Evolutionary conservation across 345 rosid species (phyloP), one percentile per base, ranked within the genome.

Genomic region (Eucalyptus grandis): DNA sequence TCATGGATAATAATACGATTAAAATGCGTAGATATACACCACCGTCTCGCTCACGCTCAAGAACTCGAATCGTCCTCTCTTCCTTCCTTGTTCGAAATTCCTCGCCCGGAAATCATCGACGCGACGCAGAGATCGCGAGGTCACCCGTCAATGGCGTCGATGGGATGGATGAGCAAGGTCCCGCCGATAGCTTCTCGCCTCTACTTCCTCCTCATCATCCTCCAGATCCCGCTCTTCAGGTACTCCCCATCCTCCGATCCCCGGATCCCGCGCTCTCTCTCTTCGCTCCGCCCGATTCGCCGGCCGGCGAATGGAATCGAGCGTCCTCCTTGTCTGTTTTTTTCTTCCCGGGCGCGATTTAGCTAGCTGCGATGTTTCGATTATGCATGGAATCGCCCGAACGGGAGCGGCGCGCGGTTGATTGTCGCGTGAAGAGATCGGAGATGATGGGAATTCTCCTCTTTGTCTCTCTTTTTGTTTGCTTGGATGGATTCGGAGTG

Each of bases 151-250:
- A 87, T 91, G 34, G 67, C 92, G 90, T 89, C 94, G 62, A 94
- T 86, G 90, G 94, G 96, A 88, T 96, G 98, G 99, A 81, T 91
- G 56, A 92, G 88, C 88, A 95, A 88, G 86, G 90, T 96, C n/a
- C 88, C 97, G 5, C 88, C 95, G 16, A 88, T 92, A 27, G 96
- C 99, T 30, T 92, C 99, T 86, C 93, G 95, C 86, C 88, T 96
- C 60, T 97, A 94, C 93, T 98, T 97, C 95, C 87, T 97, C 89
- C 93, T 97, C 49, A 95, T 98, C 91, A 87, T 98, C 54, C 94
- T 98, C 60, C 99, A 98, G 95, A 92, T 97, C 94, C 99, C 99
- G 89, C 98, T 98, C 90, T 98, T 97, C 96, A 95, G 98, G 99
- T 97, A 91, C 85, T 72, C 4, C 85, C 46, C 82, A 44, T 31